Conservation (phyloP, 108 stramenopile species). For the Discostella pseudostelligera region DNA sequence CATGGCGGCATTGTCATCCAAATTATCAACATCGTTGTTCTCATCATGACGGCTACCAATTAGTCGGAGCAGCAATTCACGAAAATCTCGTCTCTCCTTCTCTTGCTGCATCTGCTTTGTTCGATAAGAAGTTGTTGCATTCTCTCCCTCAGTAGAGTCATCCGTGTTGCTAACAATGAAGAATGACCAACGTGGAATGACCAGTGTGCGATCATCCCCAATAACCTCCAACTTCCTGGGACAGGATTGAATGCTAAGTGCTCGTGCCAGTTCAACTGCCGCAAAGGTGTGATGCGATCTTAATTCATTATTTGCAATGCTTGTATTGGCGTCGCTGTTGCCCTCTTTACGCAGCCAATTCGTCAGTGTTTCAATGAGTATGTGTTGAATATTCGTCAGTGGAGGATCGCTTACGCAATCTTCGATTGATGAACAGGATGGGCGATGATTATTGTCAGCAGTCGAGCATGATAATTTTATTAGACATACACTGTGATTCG, state of each 20-base stretch:
- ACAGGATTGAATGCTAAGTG: constrained; percentile 35
- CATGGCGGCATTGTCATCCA: neutral
- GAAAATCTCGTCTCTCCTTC: constrained; percentile 14
- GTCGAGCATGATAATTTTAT: no score
- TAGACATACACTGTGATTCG: no score
- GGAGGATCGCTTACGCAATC: neutral
- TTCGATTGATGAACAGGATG: no score
- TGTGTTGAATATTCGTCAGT: constrained; percentile 28
- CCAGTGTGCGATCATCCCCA: constrained; percentile 79
- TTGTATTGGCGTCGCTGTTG: neutral
- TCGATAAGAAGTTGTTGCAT: neutral
- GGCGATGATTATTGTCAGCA: no score
- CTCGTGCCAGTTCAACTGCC: constrained; percentile 32
- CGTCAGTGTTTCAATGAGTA: constrained; percentile 22
- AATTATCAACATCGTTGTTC: neutral
- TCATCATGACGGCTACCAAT: neutral
- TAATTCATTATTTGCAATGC: constrained; percentile 2
- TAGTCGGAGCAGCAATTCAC: constrained; percentile 1
- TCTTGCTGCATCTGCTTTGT: neutral
- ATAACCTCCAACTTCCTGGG: constrained; percentile 62
- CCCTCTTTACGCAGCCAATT: constrained; percentile 1
- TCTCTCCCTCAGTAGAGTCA: neutral
- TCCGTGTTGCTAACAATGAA: constrained; percentile 8
- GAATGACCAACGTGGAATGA: constrained; percentile 61
- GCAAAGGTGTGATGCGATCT: neutral